These are phyloP conservation scores for Cymodocea nodosa DNA, from an alignment of 116 monocot species.

Conservation along the genomic window DNA sequence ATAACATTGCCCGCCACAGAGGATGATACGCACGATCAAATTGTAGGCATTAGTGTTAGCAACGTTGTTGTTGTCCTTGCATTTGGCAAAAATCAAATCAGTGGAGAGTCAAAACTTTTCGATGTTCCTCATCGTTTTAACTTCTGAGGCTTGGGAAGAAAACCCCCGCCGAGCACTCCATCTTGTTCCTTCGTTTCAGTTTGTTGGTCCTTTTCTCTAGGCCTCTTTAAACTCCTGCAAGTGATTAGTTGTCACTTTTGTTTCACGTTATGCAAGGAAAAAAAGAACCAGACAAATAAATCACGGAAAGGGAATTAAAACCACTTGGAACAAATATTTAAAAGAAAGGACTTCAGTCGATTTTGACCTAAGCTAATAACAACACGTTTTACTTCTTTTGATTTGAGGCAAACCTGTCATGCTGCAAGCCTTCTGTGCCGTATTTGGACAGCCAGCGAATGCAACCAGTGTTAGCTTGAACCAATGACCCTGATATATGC, in stretches of 20 bases:
- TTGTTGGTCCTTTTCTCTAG: background rate
- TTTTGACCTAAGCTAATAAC: background rate
- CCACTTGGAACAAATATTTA: too few relatives aligned
- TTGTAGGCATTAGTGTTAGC: too few relatives aligned
- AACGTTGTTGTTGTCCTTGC: too few relatives aligned
- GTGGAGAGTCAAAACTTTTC: too few relatives aligned
- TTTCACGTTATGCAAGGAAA: background rate
- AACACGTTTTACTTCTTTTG: too few relatives aligned
- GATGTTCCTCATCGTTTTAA: too few relatives aligned
- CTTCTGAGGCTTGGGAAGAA: background rate
- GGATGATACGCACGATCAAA: too few relatives aligned
- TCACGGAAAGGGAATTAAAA: background rate
- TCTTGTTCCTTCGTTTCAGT: background rate
- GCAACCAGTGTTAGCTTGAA: conserved; percentile 54
- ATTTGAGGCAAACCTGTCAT: conserved; percentile 24
- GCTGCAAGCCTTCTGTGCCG: conserved; percentile 14
- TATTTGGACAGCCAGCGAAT: conserved; percentile 60
- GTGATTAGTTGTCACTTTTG: background rate
- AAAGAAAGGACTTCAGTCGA: background rate
- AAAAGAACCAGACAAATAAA: background rate
- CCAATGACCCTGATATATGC: conserved; percentile 70
- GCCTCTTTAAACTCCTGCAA: background rate
- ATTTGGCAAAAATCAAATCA: too few relatives aligned
- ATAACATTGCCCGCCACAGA: too few relatives aligned
- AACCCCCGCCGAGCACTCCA: background rate